Conservation (phyloP, 768 basidiomycete genomes). For the Tephrocybe sp. region DNA sequence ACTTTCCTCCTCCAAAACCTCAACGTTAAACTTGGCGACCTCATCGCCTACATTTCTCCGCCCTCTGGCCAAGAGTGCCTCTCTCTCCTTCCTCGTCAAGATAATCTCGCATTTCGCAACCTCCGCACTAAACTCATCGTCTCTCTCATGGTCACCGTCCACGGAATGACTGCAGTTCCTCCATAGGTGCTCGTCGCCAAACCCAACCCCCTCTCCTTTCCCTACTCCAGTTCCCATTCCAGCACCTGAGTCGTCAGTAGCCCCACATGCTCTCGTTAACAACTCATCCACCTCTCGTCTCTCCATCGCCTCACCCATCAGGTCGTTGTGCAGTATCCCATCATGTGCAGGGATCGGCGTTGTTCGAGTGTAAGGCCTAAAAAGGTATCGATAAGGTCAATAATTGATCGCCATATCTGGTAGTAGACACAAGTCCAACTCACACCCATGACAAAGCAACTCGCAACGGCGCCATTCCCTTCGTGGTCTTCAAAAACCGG, state of each 20-base stretch:
- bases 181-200: slow-evolving; percentile 8
- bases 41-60: neutral
- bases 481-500: slow-evolving; percentile 50
- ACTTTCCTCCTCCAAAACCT: too few relatives aligned
- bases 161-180: neutral
- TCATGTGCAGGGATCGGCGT: slow-evolving; percentile 14
- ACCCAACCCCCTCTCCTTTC: slow-evolving; percentile 1
- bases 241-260: neutral
- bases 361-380: slow-evolving; percentile 47
- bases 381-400: too few relatives aligned
- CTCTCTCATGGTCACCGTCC: neutral
- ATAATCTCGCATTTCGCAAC: slow-evolving; percentile 31
- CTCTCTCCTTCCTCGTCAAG: slow-evolving; percentile 42
- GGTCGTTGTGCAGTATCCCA: slow-evolving; percentile 19
- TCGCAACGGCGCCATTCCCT: slow-evolving; percentile 57
- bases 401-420: too few relatives aligned
- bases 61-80: slow-evolving; percentile 13
- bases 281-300: slow-evolving; percentile 3
- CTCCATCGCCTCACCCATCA: slow-evolving; percentile 8
- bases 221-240: neutral
- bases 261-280: neutral
- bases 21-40: too few relatives aligned
- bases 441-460: slow-evolving; percentile 72
- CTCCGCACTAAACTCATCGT: slow-evolving; percentile 10
- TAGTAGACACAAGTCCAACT: too few relatives aligned